Base-by-base conservation (phyloP, 306 rosid genomes). In the Morella rubra region DNA sequence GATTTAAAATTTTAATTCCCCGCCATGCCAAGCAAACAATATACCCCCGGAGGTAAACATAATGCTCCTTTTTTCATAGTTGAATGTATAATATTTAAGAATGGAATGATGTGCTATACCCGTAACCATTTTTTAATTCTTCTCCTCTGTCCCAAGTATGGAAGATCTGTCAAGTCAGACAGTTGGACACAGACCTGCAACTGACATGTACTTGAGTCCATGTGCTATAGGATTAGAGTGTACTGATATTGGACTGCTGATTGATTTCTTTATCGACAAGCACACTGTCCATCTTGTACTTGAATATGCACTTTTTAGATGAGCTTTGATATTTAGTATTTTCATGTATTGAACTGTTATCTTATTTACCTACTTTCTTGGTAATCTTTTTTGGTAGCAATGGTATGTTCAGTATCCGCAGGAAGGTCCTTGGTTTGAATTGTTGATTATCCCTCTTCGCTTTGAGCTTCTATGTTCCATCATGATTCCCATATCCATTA, bases 401-500 rank as follows among this genome's bases (percentile, higher is more conserved):
- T 95, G 99, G 99, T 95, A 95, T 81, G 97, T 92, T 79, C 87
- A 81, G 74, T 91, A 92, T 83, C 99, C 97, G 44, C 80, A 80
- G 32, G 97, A 95, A 82, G 96, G 93, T 75, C 97, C 93, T 10
- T 95, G 99, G 99, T 95, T 89, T 78, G 99, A 95, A 77, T 89
- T 92, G 24, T 84, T 95, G 87, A 76, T 95, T 82, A 95, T 95
- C 79, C 99, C 99, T 79, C 90, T 95, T 84, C 97, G 99, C 45
- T 95, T 95, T 24, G 99, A 95, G 88, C 96, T 95, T 80, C 96
- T 95, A 49, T 95, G 99, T 87, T 95, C 99, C 45, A 95, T 95
- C 86, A 95, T 95, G 99, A 95, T 95, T 77, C 99, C 99, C 84
- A 95, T 95, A 85, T 95, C 99, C 80, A 95, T 95, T 74, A 95